Evolutionary conservation across 140 eudicot genomes (phyloP), one percentile per base, ranked within the genome.

Genomic region (Senecio squalidus): DNA sequence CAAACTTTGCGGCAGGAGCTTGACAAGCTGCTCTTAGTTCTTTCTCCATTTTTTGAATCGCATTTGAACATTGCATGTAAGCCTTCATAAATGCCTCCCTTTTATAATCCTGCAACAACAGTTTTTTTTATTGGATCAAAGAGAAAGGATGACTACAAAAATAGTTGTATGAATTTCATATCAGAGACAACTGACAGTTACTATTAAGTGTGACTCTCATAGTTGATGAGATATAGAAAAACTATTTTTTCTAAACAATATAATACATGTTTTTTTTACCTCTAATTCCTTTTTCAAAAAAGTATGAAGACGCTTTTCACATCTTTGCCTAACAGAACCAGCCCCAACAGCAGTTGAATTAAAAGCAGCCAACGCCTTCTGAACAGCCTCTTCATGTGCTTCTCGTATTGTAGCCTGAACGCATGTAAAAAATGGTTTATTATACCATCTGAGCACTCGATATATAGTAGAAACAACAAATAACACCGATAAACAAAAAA

Each of bases 331-430:
- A 7, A 72, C 80, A 50, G 84, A 65, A 70, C 99, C 96, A 50
- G 80, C 73, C 29, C 99, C 99, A 2, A 93, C 95, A 56, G 96
- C 99, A 60, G 78, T 82, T 36, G 75, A 46, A 66, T 88, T 85
- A 74, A 93, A 93, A 46, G 78, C 69, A 31, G 79, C 78, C 77
- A 82, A 39, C 0, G 95, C 79, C 62, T 80, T 88, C 56, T 88
- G 96, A 54, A 76, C 83, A 57, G 96, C 95, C 49, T 52, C 96
- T 78, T 93, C 99, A 58, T 93, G 99, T 22, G 99, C 99, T 79
- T 84, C 99, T 74, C 99, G 78, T 74, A 93, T 64, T 15, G 88
- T 79, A 77, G 76, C 95, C 99, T 93, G 66, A 56, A 65, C 60
- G 15, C 50, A 44, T 15, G 34, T 44, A 9, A 43, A 41, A 18